Percentiles rank a stretch among this genome's conserved stretches.
Evolutionary conservation across 1,284 basidiomycete genomes (phyloP).

Genomic region (Fomitopsis palustris): DNA sequence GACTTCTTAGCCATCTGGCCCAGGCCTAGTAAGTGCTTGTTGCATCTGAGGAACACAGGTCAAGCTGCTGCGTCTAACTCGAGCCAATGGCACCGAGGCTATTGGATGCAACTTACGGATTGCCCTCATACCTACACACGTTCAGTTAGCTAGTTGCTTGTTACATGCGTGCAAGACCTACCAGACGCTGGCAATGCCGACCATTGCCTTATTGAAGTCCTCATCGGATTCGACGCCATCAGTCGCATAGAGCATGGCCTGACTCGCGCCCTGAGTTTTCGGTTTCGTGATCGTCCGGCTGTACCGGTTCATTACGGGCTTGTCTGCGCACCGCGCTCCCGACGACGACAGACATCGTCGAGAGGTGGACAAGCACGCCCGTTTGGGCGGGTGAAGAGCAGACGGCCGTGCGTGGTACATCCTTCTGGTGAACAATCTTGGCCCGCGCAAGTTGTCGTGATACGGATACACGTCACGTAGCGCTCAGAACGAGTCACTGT

Average conservation of each 20-base stretch:
- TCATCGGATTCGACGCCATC: constrained; percentile 77
- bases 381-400: constrained; percentile 14
- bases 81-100: neutral
- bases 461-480: constrained; percentile 1
- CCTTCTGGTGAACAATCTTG: constrained; percentile 5
- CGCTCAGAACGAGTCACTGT: neutral
- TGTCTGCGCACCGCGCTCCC: constrained; percentile 38
- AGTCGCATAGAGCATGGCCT: constrained; percentile 97
- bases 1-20: constrained; percentile 87
- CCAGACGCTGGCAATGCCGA: constrained; percentile 94
- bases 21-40: constrained; percentile 87
- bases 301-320: constrained; percentile 76
- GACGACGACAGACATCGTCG: constrained; percentile 40
- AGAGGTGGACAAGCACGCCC: constrained; percentile 20
- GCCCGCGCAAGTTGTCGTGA: neutral
- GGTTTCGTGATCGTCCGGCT: constrained; percentile 82
- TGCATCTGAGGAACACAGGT: constrained; percentile 62
- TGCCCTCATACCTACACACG: constrained; percentile 34
- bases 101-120: constrained; percentile 31
- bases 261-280: constrained; percentile 91
- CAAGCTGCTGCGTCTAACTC: constrained; percentile 6
- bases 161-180: constrained; percentile 37
- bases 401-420: constrained; percentile 19
- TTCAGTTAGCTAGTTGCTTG: neutral
- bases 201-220: constrained; percentile 93